Conservation (phyloP, 108 stramenopile species). For the Chaetoceros tenuissimus region DNA sequence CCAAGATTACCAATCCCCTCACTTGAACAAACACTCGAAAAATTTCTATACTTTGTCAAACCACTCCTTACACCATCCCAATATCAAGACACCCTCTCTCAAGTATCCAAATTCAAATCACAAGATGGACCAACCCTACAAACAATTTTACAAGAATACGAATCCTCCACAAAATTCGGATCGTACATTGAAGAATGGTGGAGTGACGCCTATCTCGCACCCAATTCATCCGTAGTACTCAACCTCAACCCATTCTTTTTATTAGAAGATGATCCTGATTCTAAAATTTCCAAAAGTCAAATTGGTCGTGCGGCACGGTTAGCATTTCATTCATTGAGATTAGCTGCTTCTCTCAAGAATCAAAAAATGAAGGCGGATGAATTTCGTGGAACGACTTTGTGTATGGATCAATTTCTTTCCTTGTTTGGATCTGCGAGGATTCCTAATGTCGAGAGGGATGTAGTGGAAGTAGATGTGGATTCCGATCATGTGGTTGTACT, state of each 20-base stretch:
- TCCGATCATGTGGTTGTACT: constrained; percentile 65
- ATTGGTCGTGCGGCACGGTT: constrained; percentile 61
- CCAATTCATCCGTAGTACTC: constrained; percentile 66
- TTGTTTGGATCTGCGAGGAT: constrained; percentile 14
- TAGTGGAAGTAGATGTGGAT: constrained; percentile 48
- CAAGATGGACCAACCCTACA: constrained; percentile 60
- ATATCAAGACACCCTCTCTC: constrained; percentile 12
- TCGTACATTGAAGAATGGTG: constrained; percentile 85
- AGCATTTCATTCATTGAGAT: constrained; percentile 59
- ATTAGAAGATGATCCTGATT: constrained; percentile 77
- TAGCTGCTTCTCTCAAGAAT: constrained; percentile 48
- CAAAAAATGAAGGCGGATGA: constrained; percentile 63
- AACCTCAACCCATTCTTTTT: constrained; percentile 88
- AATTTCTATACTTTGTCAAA: constrained; percentile 36
- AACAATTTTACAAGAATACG: constrained; percentile 60
- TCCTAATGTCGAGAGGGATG: constrained; percentile 40
- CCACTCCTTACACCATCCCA: constrained; percentile 43
- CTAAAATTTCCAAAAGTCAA: constrained; percentile 58
- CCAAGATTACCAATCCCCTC: constrained; percentile 72
- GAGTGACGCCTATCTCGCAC: constrained; percentile 80
- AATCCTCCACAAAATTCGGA: constrained; percentile 41
- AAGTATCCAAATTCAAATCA: constrained; percentile 22
- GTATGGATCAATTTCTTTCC: constrained; percentile 69
- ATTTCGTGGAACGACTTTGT: constrained; percentile 60
- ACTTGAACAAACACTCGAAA: constrained; percentile 62